Evolutionary conservation across 2,329 filamentous ascomycete genomes (phyloP).

Genomic region (Epichloe typhina): DNA sequence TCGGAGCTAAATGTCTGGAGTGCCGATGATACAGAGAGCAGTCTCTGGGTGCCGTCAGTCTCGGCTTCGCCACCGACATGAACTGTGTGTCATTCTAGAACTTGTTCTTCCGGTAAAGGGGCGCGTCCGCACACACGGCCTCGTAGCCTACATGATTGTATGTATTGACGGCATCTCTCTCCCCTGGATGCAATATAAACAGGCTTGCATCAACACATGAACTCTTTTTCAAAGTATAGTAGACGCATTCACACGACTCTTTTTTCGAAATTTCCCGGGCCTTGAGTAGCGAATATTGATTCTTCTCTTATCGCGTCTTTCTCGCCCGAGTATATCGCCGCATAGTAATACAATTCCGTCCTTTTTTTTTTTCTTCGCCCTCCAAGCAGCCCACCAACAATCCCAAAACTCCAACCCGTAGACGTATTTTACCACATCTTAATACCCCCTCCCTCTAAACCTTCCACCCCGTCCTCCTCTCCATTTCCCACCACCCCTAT

Average conservation of each 20-base stretch:
- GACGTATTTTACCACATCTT: not conserved
- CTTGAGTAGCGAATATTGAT: not conserved
- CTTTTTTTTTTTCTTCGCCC: too few relatives aligned
- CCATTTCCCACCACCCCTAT: slow-evolving; percentile 25
- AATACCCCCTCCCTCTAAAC: slow-evolving; percentile 15
- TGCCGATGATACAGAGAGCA: slow-evolving; percentile 27
- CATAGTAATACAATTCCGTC: not conserved
- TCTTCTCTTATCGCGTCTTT: not conserved
- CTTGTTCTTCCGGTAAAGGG: not conserved
- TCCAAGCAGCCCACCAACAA: not conserved
- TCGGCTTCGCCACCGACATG: slow-evolving; percentile 9
- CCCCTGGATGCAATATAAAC: not conserved
- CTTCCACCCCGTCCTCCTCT: slow-evolving; percentile 21
- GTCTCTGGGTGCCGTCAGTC: slow-evolving; percentile 30
- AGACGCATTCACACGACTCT: not conserved
- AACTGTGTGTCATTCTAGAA: not conserved
- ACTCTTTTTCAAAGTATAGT: not conserved
- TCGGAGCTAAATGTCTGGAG: slow-evolving; percentile 28
- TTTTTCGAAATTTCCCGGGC: too few relatives aligned
- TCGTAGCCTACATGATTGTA: not conserved
- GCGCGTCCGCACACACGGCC: not conserved
- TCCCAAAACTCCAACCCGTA: not conserved
- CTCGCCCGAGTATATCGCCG: not conserved
- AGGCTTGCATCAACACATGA: not conserved
- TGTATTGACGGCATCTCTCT: not conserved